These are phyloP conservation scores for Chalciporus sphaerocephalus DNA, from an alignment of 768 basidiomycete genomes.

Conservation along the genomic window DNA sequence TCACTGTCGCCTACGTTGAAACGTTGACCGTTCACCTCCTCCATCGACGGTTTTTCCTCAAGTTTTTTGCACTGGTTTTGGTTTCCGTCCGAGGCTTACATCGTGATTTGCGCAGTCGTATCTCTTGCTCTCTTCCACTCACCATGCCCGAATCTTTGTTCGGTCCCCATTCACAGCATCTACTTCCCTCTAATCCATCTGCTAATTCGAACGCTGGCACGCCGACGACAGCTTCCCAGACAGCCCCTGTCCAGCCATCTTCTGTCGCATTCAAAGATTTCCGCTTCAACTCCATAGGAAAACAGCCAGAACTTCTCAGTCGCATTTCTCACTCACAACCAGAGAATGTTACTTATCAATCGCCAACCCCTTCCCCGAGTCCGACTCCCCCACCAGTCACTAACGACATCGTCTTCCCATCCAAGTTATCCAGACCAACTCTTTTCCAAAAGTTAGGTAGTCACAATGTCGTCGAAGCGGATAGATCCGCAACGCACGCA, in stretches of 20 bases:
- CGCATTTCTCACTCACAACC: constrained; percentile 41
- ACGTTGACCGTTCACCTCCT: background rate
- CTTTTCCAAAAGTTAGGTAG: constrained; percentile 22
- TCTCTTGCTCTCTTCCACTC: constrained; percentile 7
- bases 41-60: background rate
- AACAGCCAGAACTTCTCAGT: constrained; percentile 47
- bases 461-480: background rate
- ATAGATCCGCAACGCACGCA: background rate
- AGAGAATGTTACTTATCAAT: constrained; percentile 23
- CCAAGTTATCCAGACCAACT: constrained; percentile 16
- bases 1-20: background rate
- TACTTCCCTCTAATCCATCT: constrained; percentile 16
- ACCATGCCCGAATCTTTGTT: constrained; percentile 32
- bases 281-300: constrained; percentile 51
- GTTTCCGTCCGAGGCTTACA: constrained; percentile 3
- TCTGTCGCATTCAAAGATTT: constrained; percentile 37
- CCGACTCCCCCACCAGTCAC: constrained; percentile 6
- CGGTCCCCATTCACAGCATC: constrained; percentile 24
- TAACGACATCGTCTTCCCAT: background rate
- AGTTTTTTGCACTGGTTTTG: background rate
- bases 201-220: background rate
- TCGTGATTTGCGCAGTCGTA: constrained; percentile 8
- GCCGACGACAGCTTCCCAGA: background rate
- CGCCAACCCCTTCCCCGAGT: constrained; percentile 22
- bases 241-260: constrained; percentile 10